phyloP scores from a whole-genome alignment of 1,284 basidiomycete genomes.

The Boletus smithii region DNA sequence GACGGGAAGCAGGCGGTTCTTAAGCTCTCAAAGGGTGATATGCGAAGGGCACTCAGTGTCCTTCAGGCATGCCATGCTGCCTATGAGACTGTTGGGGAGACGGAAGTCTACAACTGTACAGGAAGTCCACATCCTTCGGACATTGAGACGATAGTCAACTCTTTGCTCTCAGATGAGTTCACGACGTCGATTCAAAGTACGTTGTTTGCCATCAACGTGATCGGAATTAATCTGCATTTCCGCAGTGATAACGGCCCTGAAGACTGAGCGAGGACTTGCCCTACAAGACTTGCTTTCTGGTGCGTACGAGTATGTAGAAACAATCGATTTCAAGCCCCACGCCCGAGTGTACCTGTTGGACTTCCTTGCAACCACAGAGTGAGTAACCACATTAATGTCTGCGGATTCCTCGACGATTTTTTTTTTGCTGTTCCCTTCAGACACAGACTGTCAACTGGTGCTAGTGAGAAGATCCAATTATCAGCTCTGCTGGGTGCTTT shows the following conservation, averaged over 20 bases:
- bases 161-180: conserved; percentile 97
- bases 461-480: conserved; percentile 92
- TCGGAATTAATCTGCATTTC: conserved; percentile 2
- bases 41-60: conserved; percentile 95
- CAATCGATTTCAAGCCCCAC: conserved; percentile 80
- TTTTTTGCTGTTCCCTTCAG: conserved; percentile 47
- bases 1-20: conserved; percentile 89
- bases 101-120: conserved; percentile 94
- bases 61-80: conserved; percentile 98
- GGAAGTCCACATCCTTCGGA: conserved; percentile 94
- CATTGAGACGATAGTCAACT: conserved; percentile 89
- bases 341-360: conserved; percentile 92
- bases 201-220: conserved; percentile 25
- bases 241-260: conserved; percentile 82
- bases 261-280: conserved; percentile 90
- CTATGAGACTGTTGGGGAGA: conserved; percentile 85
- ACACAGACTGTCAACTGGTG: conserved; percentile 89
- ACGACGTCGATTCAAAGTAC: conserved; percentile 86
- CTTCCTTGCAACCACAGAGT: conserved; percentile 89
- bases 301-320: conserved; percentile 87
- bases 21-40: conserved; percentile 93
- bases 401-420: neutral
- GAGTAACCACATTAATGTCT: conserved; percentile 31
- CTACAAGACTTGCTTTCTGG: conserved; percentile 94
- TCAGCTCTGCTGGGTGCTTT: conserved; percentile 91